Base-by-base conservation (phyloP, 2,329 filamentous ascomycete species). In the Apiospora pterosperma region DNA sequence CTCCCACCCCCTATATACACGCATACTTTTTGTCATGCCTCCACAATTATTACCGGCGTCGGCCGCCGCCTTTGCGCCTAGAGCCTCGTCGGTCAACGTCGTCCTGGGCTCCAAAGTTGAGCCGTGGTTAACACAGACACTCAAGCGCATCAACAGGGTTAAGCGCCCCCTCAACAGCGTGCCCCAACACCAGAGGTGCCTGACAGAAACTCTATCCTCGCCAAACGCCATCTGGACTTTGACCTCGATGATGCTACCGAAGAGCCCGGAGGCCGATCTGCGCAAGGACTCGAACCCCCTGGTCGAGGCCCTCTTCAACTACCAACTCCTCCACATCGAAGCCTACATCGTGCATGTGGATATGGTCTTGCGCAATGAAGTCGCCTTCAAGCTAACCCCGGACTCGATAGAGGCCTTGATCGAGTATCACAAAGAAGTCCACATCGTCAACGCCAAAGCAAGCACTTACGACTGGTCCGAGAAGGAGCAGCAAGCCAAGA, bases 311-410 rank as follows among this genome's bases (percentile, higher is more conserved):
- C 82, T 97, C 68, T 93, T 92, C 86, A 96, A 96, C 85, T 96
- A 95, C 80, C 91, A 96, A 82, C 87, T 97, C 75, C 84, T 97
- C 75, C 93, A 97, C 77, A 83, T 98, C 72, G 94, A 98, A 81
- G 96, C 96, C 62, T 99, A 99, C 78, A 95, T 98, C 72, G 96
- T 99, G 67, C 95, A 98, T 79, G 93, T 99, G 79, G 96, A 99
- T 82, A 97, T 98, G 93, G 95, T 99, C 66, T 88, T 96, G 74
- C 91, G 94, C 79, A 96, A 97, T 77, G 96, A 98, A 82, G 93
- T 99, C 74, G 96, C 94, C 71, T 98, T 94, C 87, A 99, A 99
- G 86, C 87, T 99, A 74, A 98, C 94, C 28, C 88, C 90, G 65
- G 96, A 98, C 77, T 93, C 94, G 67, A 99, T 99, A 80, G 93